Percentiles rank a stretch among this genome's conserved stretches.
phyloP scores from a whole-genome alignment of 495 filamentous ascomycete species.

The Haplographium delicatum region DNA sequence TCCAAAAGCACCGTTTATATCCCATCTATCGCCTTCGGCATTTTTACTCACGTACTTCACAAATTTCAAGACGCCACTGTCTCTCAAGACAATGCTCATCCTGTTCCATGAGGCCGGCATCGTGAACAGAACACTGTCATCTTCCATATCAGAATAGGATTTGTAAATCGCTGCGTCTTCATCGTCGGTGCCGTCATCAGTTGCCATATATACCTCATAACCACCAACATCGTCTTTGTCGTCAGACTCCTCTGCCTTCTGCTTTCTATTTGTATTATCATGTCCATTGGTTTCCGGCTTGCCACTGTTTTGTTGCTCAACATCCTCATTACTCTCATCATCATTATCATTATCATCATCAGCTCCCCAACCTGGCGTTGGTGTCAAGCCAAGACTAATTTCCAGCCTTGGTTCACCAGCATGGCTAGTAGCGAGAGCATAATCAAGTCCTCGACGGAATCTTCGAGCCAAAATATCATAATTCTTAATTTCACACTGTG shows the following conservation, averaged over 20 bases:
- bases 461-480: constrained; percentile 70
- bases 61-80: constrained; percentile 80
- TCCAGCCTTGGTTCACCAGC: constrained; percentile 81
- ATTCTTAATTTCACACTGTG: constrained; percentile 59
- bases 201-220: constrained; percentile 89
- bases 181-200: constrained; percentile 62
- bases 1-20: constrained; percentile 67
- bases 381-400: constrained; percentile 77
- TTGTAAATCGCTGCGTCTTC: constrained; percentile 86
- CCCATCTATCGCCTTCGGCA: constrained; percentile 89
- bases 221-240: constrained; percentile 63
- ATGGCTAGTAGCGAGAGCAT: constrained; percentile 83
- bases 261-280: constrained; percentile 15
- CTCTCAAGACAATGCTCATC: constrained; percentile 81
- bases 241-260: constrained; percentile 26
- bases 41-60: constrained; percentile 88
- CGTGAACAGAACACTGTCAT: constrained; percentile 87
- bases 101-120: constrained; percentile 87
- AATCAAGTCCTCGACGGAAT: constrained; percentile 84
- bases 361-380: constrained; percentile 75
- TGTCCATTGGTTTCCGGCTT: constrained; percentile 22
- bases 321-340: constrained; percentile 31
- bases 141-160: constrained; percentile 59
- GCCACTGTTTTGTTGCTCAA: constrained; percentile 12
- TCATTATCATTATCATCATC: constrained; percentile 44